phyloP scores from a whole-genome alignment of 163 green algal species.

The Trebouxiophyceae sp. region DNA sequence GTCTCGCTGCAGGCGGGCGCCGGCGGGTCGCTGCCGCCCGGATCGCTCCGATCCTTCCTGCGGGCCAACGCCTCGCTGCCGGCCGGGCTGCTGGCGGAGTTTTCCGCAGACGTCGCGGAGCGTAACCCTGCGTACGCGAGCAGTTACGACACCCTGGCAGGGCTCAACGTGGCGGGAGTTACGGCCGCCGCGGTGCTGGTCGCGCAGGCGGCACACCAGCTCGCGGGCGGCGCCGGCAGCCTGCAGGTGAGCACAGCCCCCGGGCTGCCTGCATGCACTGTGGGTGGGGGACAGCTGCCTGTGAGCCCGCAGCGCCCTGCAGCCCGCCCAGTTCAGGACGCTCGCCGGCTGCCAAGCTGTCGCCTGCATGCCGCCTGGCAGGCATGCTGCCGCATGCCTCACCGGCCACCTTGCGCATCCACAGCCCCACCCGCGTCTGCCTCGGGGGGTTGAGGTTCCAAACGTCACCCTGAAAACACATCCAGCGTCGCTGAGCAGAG shows the following conservation, averaged over 20 bases:
- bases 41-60: constrained; percentile 54
- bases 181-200: constrained; percentile 26
- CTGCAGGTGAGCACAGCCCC: background rate
- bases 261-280: background rate
- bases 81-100: constrained; percentile 52
- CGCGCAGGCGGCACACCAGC: constrained; percentile 27
- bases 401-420: too few species aligned
- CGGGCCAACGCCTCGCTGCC: constrained; percentile 26
- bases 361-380: background rate
- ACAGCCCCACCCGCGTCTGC: too few species aligned
- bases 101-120: constrained; percentile 37
- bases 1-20: constrained; percentile 42
- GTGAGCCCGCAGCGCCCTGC: too few species aligned
- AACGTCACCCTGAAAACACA: too few species aligned
- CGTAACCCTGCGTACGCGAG: constrained; percentile 49
- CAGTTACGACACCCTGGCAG: constrained; percentile 35
- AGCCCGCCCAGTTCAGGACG: background rate
- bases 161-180: constrained; percentile 24
- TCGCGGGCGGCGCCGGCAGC: constrained; percentile 11
- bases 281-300: too few species aligned
- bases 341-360: background rate
- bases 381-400: too few species aligned
- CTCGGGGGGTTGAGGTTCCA: too few species aligned
- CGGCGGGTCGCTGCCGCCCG: constrained; percentile 26
- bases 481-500: too few species aligned